Percentiles rank a stretch among this genome's conserved stretches.
These are phyloP conservation scores for Boletus tylopilopsis DNA, from an alignment of 768 basidiomycete genomes.

Conservation along the genomic window DNA sequence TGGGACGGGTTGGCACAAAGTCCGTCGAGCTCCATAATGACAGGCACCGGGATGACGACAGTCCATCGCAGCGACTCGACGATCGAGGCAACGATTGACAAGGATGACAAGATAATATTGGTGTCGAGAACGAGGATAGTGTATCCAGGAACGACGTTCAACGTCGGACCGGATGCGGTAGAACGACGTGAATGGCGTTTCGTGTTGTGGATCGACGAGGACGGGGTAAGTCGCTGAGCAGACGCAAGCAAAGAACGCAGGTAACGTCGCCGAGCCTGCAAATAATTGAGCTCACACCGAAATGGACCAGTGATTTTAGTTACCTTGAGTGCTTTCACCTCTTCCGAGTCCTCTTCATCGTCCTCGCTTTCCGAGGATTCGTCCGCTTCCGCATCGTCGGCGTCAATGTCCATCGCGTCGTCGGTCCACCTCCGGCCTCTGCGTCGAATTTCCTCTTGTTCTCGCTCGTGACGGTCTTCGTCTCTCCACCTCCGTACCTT, in stretches of 20 bases:
- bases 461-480: conserved; percentile 61
- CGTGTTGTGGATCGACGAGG: conserved; percentile 27
- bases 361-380: conserved; percentile 48
- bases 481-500: conserved; percentile 70
- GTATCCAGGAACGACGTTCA: conserved; percentile 76
- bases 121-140: conserved; percentile 92
- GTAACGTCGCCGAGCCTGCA: conserved; percentile 70
- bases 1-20: conserved; percentile 59
- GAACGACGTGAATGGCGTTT: conserved; percentile 27
- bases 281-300: conserved; percentile 5
- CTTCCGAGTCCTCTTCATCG: conserved; percentile 65
- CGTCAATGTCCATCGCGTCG: conserved; percentile 71
- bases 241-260: conserved; percentile 63
- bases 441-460: conserved; percentile 65
- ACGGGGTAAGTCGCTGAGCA: conserved; percentile 31
- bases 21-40: conserved; percentile 97
- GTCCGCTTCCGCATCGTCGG: conserved; percentile 45
- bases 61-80: conserved; percentile 85
- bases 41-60: conserved; percentile 86
- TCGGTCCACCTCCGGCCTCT: conserved; percentile 60
- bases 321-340: conserved; percentile 82
- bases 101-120: conserved; percentile 86
- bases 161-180: conserved; percentile 34
- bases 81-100: conserved; percentile 67
- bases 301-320: conserved; percentile 5